Evolutionary conservation across 108 stramenopile genomes (phyloP).

Genomic region (Tribonema minus): DNA sequence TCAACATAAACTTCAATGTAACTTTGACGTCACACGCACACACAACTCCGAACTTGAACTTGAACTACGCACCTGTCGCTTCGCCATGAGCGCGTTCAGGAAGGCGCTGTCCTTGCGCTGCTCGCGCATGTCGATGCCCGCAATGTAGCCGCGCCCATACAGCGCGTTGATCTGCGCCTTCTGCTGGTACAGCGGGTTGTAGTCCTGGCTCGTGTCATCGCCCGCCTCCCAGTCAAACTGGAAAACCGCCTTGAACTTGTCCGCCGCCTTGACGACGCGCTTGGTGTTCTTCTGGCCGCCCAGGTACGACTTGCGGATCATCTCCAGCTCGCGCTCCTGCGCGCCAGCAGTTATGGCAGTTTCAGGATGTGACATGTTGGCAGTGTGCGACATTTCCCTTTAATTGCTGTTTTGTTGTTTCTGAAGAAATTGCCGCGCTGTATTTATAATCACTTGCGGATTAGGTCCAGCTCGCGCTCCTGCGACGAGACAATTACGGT

Average conservation of each 20-base stretch:
- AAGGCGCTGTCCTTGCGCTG: constrained; percentile 43
- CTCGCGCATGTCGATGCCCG: constrained; percentile 53
- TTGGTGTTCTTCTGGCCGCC: constrained; percentile 29
- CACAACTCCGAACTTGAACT: background rate
- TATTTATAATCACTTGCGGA: background rate
- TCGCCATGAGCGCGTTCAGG: constrained; percentile 29
- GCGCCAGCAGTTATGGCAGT: background rate
- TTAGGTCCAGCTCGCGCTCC: background rate
- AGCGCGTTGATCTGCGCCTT: constrained; percentile 37
- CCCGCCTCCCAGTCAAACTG: constrained; percentile 87
- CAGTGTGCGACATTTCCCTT: constrained; percentile 9
- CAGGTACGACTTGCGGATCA: constrained; percentile 34
- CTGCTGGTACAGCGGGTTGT: constrained; percentile 74
- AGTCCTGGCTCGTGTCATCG: constrained; percentile 76
- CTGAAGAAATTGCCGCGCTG: background rate
- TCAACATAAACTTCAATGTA: background rate
- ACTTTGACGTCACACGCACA: background rate
- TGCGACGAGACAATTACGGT: background rate
- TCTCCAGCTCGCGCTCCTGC: constrained; percentile 32
- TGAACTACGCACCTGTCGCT: background rate
- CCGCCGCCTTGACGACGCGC: constrained; percentile 44
- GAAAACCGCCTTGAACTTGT: constrained; percentile 67
- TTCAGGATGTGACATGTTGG: too few relatives aligned
- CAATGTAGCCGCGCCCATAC: constrained; percentile 54
- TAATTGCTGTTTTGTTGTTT: background rate